phyloP scores from a whole-genome alignment of 2,329 filamentous ascomycete genomes.

The Ophioceras dolichostomum region DNA sequence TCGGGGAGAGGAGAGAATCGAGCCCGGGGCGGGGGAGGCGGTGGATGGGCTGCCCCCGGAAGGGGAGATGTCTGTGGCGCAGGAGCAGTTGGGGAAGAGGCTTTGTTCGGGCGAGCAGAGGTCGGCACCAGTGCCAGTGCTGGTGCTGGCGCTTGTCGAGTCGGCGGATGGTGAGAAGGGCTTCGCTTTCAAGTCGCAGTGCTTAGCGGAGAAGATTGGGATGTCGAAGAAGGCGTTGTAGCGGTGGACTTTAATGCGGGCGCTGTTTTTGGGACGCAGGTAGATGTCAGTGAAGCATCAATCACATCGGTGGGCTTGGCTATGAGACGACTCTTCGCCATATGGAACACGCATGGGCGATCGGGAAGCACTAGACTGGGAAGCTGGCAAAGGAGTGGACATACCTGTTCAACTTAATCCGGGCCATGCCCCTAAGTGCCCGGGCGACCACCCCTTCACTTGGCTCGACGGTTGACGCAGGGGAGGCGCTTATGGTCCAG shows the following conservation, averaged over 20 bases:
- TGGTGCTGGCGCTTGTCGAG: no score
- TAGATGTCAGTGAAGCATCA: conserved; percentile 3
- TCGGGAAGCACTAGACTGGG: neutral
- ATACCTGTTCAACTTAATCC: conserved; percentile 37
- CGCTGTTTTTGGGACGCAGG: conserved; percentile 17
- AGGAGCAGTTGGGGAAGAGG: conserved; percentile 19
- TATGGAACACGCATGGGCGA: no score
- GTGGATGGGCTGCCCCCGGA: neutral
- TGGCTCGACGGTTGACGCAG: conserved; percentile 21
- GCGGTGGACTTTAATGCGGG: conserved; percentile 37
- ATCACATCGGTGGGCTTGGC: no score
- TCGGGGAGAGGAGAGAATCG: neutral
- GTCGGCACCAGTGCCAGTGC: no score
- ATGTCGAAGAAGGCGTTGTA: conserved; percentile 38
- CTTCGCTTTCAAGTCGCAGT: conserved; percentile 31
- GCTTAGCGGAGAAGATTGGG: conserved; percentile 33
- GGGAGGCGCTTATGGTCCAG: conserved; percentile 19
- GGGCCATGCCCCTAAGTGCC: conserved; percentile 30
- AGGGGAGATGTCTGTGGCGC: conserved; percentile 4
- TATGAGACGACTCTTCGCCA: no score
- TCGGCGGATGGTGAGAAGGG: no score
- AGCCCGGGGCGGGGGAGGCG: neutral
- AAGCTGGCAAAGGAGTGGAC: neutral
- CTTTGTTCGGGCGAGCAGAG: no score
- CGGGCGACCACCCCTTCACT: conserved; percentile 27